A percentile compares a stretch with the other conserved stretches of the same genome.
Evolutionary conservation across 257 asterid genomes (phyloP).

Genomic region (Ligustrum vulgare): DNA sequence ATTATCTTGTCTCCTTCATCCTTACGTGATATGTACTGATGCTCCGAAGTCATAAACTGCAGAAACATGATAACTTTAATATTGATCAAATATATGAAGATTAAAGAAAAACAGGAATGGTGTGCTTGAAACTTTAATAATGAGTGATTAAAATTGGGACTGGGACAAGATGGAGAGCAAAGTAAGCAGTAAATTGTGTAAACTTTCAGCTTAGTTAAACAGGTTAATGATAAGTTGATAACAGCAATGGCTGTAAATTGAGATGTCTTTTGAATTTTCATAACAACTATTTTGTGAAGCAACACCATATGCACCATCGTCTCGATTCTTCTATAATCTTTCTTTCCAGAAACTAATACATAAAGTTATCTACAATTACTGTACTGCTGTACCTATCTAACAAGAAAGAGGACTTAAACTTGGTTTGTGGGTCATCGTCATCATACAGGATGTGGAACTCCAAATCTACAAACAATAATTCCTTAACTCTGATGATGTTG

Average conservation of each 20-base stretch:
- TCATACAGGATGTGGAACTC: too few relatives aligned
- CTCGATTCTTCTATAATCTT: neutral
- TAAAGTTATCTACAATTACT: neutral
- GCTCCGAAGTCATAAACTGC: constrained; percentile 96
- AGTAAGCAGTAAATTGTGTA: neutral
- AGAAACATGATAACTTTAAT: constrained; percentile 14
- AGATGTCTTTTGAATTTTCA: neutral
- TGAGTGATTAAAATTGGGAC: neutral
- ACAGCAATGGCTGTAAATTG: neutral
- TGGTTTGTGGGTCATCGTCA: too few relatives aligned
- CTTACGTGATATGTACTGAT: constrained; percentile 81
- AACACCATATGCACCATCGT: neutral
- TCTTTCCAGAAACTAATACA: neutral
- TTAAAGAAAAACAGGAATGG: constrained; percentile 6
- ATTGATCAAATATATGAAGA: constrained; percentile 6
- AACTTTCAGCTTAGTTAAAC: neutral
- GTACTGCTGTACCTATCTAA: neutral
- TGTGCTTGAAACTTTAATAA: neutral
- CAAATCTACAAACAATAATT: too few relatives aligned
- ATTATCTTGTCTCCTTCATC: constrained; percentile 77
- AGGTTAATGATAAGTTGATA: neutral
- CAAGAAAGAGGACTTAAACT: too few relatives aligned
- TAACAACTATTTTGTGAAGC: neutral
- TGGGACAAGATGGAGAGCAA: neutral
- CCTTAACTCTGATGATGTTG: too few relatives aligned